A percentile compares a stretch with the other conserved stretches of the same genome.
Evolutionary conservation across 345 rosid genomes (phyloP).

Genomic region (Brassica napus): Da-Ae NC_063436.1:7321501-7322000

Average conservation of each 20-base stretch:
- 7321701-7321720: background rate
- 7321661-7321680: background rate
- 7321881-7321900: conserved; percentile 62
- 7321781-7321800: background rate
- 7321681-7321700: background rate
- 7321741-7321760: background rate
- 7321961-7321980: conserved; percentile 51
- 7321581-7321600: too few relatives aligned
- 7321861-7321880: conserved; percentile 48
- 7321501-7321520: too few relatives aligned
- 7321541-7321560: too few relatives aligned
- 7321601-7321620: too few relatives aligned
- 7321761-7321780: background rate
- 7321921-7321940: conserved; percentile 60
- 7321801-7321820: conserved; percentile 15
- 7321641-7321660: background rate
- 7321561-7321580: too few relatives aligned
- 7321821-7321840: conserved; percentile 35
- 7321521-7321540: too few relatives aligned
- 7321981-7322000: conserved; percentile 45
- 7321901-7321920: conserved; percentile 36
- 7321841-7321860: conserved; percentile 48
- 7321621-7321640: background rate
- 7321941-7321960: conserved; percentile 44
- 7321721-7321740: background rate